Percentiles rank a stretch among this genome's conserved stretches.
Evolutionary conservation across 257 asterid genomes (phyloP).

Genomic region (Salvia hispanica): DNA sequence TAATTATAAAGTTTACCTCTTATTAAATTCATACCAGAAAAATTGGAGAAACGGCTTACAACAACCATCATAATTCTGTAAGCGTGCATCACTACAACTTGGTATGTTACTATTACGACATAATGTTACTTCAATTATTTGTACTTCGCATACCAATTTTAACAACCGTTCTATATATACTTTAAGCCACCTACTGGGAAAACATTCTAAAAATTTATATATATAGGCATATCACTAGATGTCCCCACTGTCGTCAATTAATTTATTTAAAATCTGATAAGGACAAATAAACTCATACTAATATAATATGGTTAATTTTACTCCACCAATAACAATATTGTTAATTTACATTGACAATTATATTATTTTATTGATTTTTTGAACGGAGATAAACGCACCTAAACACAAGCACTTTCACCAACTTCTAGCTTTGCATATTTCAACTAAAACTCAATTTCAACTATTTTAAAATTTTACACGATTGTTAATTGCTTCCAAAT

Average conservation of each 20-base stretch:
- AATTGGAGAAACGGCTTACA: conserved; percentile 18
- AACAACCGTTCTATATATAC: conserved; percentile 13
- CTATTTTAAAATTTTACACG: too few species aligned
- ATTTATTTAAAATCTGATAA: neutral
- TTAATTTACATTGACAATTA: too few species aligned
- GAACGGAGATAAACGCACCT: too few species aligned
- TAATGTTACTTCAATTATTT: conserved; percentile 20
- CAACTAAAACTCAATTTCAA: too few species aligned
- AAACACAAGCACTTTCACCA: too few species aligned
- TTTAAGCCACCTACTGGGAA: conserved; percentile 16
- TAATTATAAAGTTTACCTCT: conserved; percentile 11
- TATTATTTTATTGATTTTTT: too few species aligned
- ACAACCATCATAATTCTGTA: conserved; percentile 20
- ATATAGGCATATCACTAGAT: neutral
- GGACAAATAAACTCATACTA: too few species aligned
- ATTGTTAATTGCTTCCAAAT: too few species aligned
- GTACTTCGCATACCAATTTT: conserved; percentile 19
- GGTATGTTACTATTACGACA: conserved; percentile 11
- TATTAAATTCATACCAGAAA: conserved; percentile 29
- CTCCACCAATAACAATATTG: too few species aligned
- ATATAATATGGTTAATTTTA: too few species aligned
- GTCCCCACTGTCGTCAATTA: conserved; percentile 16
- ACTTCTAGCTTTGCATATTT: too few species aligned
- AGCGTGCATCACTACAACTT: neutral
- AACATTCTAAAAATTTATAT: conserved; percentile 17